Evolutionary conservation across 805 yeast species (phyloP).

Genomic region (Lachancea sp.): DNA sequence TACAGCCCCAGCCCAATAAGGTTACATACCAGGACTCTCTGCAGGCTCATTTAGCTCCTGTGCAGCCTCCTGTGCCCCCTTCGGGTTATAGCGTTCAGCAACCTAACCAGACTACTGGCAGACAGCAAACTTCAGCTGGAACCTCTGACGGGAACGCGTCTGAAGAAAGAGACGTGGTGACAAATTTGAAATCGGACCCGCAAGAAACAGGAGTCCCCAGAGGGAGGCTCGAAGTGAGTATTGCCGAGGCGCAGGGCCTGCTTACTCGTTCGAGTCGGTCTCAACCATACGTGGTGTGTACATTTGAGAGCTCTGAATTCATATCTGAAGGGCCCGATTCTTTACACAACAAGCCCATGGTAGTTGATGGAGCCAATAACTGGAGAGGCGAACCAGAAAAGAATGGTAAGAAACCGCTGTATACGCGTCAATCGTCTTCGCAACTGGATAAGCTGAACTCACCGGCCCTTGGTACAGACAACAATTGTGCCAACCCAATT

Average conservation of each 20-base stretch:
- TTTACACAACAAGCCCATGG: slow-evolving; percentile 30
- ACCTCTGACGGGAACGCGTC: neutral
- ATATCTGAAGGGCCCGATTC: slow-evolving; percentile 73
- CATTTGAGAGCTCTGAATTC: slow-evolving; percentile 86
- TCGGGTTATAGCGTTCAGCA: neutral
- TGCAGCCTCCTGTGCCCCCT: neutral
- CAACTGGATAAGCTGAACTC: slow-evolving; percentile 32
- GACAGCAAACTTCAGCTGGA: neutral
- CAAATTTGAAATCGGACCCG: slow-evolving; percentile 1
- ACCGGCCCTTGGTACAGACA: slow-evolving; percentile 10
- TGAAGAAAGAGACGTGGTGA: slow-evolving; percentile 2
- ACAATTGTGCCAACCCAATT: slow-evolving; percentile 46
- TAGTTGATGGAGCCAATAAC: slow-evolving; percentile 5
- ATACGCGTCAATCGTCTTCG: slow-evolving; percentile 41
- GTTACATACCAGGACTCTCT: neutral
- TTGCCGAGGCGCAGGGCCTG: slow-evolving; percentile 72
- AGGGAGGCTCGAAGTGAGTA: slow-evolving; percentile 77
- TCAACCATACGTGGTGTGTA: slow-evolving; percentile 84
- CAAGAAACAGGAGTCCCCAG: slow-evolving; percentile 41
- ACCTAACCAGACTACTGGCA: neutral
- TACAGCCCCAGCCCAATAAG: slow-evolving; percentile 3
- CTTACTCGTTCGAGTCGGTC: slow-evolving; percentile 46
- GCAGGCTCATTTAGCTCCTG: neutral
- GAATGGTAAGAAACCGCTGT: slow-evolving; percentile 34
- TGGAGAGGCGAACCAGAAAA: slow-evolving; percentile 20